phyloP scores from a whole-genome alignment of 768 basidiomycete species.

The Mycena rebaudengoi region DNA sequence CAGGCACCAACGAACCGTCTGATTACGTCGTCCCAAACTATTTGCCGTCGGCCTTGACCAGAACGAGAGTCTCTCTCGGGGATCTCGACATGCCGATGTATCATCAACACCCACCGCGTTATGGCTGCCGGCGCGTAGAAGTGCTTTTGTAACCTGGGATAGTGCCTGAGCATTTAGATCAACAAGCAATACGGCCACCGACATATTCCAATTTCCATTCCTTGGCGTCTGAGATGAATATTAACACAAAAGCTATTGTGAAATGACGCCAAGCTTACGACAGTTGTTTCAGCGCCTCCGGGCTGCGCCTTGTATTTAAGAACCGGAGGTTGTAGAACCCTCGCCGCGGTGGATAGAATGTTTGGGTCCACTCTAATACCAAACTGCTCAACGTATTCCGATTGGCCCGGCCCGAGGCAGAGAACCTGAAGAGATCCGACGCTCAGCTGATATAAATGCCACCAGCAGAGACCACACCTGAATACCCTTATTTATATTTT shows the following conservation, averaged over 20 bases:
- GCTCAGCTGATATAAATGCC: background rate
- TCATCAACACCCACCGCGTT: constrained; percentile 64
- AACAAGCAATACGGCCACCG: background rate
- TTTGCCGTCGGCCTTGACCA: too few relatives aligned
- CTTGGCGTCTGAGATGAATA: constrained; percentile 53
- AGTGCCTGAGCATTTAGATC: constrained; percentile 30
- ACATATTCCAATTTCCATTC: constrained; percentile 84
- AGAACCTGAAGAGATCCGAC: constrained; percentile 37
- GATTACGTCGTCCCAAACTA: constrained; percentile 61
- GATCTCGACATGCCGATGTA: constrained; percentile 71
- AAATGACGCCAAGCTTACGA: background rate
- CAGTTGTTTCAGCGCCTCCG: constrained; percentile 47
- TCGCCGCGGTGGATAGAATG: constrained; percentile 52
- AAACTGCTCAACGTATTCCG: constrained; percentile 53
- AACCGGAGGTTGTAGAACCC: constrained; percentile 55
- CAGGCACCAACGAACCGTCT: constrained; percentile 56
- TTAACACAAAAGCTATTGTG: background rate
- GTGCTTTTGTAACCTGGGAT: constrained; percentile 66
- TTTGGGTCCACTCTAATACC: constrained; percentile 47
- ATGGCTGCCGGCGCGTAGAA: constrained; percentile 66
- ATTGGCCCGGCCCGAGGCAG: constrained; percentile 50
- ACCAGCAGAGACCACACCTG: constrained; percentile 45
- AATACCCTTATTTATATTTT: constrained; percentile 62
- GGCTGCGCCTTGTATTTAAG: constrained; percentile 55
- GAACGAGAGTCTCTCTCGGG: constrained; percentile 42